phyloP scores from a whole-genome alignment of 1,284 basidiomycete species.

The Pseudozyma thailandica region DNA sequence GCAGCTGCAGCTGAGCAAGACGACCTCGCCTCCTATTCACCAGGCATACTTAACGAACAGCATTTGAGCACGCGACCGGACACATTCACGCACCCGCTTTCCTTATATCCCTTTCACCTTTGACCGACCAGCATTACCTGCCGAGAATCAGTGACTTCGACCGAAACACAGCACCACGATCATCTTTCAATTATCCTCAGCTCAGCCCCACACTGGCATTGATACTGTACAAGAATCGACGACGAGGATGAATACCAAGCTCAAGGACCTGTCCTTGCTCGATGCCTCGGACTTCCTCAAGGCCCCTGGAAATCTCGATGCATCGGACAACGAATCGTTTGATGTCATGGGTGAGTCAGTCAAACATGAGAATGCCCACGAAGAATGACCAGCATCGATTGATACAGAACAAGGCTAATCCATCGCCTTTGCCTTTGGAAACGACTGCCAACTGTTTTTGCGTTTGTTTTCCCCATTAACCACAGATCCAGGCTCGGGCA shows the following conservation, averaged over 20 bases:
- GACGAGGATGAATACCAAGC: constrained; percentile 44
- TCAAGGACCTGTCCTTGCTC: constrained; percentile 52
- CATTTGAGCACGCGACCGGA: not conserved
- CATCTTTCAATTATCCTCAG: not conserved
- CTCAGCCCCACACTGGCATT: not conserved
- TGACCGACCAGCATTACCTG: not conserved
- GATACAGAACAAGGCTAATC: not conserved
- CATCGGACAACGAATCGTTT: constrained; percentile 40
- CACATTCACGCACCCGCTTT: not conserved
- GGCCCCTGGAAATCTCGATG: constrained; percentile 34
- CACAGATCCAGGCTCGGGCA: constrained; percentile 38
- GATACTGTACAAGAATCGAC: not conserved
- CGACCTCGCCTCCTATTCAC: not conserved
- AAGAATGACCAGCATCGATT: too few relatives aligned
- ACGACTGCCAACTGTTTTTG: constrained; percentile 1
- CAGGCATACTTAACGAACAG: not conserved
- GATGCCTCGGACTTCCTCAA: constrained; percentile 57
- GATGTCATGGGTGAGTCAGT: constrained; percentile 40
- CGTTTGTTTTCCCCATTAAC: not conserved
- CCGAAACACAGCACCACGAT: not conserved
- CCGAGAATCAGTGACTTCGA: not conserved
- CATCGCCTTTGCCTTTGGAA: not conserved
- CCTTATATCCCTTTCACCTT: not conserved
- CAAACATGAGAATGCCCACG: too few relatives aligned
- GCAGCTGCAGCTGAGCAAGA: not conserved